Base-by-base conservation (phyloP, 768 basidiomycete species). In the Gyrodon lividus region DNA sequence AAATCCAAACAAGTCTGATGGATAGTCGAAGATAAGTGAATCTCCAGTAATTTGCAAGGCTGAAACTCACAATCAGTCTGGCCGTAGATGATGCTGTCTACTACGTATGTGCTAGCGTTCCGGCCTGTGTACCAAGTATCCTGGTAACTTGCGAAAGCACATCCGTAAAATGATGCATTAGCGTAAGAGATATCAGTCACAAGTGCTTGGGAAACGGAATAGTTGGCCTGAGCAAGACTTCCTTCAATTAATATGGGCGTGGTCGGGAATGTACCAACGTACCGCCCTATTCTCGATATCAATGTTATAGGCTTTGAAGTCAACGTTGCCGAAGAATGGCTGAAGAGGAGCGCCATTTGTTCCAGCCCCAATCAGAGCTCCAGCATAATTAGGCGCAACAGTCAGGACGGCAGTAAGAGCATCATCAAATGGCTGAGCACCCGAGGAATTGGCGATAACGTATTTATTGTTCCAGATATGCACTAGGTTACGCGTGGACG, bases 121-220 rank as follows among this genome's bases (percentile, higher is more conserved):
- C 73, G 68, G 0, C 85, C 85, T 0, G 82, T 80, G 58, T 81
- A 84, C 78, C 81, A 83, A 0, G 85, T 86, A 50, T 64, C 65
- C 22, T 59, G 55, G 9, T 3, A 47, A 45, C 62, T 50, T 31
- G 20, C 33, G 26, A 83, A 83, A 1, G 78, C 72, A 55, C 81
- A 83, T 0, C 79, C 80, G 55, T 83, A 85, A 66, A 84, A 84
- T 1, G 82, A 83, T 3, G 81, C 82, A 56, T 84, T 84, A 6
- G 82, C 77, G 53, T 84, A 84, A 1, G 81, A 81, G 20, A 83
- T 80, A 52, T 81, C 79, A 2, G 79, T 82, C n/a, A 80, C 82
- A 4, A 84, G 67, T 0, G 83, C 83, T 61, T 83, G 83, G 1
- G 82, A 80, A 23, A 84, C 81, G 0, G 79, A 70, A 55, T 76